phyloP scores from a whole-genome alignment of 352 stramenopile species.

The Globisporangium paroecandrum region DNA sequence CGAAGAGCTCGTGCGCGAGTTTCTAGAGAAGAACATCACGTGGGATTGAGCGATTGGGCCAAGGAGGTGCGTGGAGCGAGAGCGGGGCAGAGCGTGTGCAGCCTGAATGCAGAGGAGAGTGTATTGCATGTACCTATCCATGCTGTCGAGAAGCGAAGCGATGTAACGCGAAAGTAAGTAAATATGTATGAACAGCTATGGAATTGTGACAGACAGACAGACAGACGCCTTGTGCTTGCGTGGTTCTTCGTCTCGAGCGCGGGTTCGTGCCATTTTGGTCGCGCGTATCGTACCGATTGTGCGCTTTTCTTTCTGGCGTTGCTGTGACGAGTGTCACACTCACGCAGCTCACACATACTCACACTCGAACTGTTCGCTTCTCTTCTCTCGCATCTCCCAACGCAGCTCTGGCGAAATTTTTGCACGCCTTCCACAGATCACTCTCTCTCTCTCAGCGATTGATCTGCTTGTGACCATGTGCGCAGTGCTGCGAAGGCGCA shows the following conservation, averaged over 20 bases:
- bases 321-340: background rate
- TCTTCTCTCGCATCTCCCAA: background rate
- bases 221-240: background rate
- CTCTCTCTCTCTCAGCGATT: background rate
- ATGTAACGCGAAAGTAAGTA: conserved; percentile 4
- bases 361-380: background rate
- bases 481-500: background rate
- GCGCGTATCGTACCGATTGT: background rate
- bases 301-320: background rate
- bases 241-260: background rate
- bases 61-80: background rate
- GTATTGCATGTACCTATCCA: too few relatives aligned
- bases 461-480: background rate
- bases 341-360: background rate
- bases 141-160: background rate
- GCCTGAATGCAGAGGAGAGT: too few relatives aligned
- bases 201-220: background rate
- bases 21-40: conserved; percentile 60
- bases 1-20: conserved; percentile 73
- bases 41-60: conserved; percentile 18
- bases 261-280: background rate
- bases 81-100: background rate
- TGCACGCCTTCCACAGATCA: background rate
- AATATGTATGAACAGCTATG: conserved; percentile 6
- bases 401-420: background rate